Percentiles rank a stretch among this genome's conserved stretches.
phyloP scores from a whole-genome alignment of 2,329 filamentous ascomycete species.

The Tolypocladium ovalisporum region DNA sequence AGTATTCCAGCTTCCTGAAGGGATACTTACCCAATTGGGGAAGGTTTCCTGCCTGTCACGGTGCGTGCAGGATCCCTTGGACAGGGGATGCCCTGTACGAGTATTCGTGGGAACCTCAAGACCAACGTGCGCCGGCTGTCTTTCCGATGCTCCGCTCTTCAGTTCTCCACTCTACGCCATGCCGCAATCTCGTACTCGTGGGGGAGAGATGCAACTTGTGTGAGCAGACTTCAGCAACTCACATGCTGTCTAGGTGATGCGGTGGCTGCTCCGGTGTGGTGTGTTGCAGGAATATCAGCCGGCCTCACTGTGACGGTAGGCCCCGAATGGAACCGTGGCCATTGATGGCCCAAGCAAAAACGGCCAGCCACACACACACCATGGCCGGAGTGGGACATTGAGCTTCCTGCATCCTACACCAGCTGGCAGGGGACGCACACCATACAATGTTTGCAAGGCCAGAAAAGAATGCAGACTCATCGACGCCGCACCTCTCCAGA shows the following conservation, averaged over 20 bases:
- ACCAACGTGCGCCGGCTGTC: neutral
- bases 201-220: neutral
- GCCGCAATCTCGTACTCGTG: neutral
- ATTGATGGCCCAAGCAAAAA: neutral
- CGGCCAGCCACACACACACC: neutral
- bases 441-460: neutral
- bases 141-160: neutral
- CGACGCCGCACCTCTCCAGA: neutral
- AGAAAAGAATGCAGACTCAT: neutral
- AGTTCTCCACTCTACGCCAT: neutral
- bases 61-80: neutral
- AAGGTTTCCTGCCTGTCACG: neutral
- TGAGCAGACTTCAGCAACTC: slow-evolving; percentile 5
- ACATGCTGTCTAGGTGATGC: slow-evolving; percentile 17
- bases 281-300: neutral
- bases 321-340: no score
- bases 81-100: neutral
- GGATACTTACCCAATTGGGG: neutral
- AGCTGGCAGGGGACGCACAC: neutral
- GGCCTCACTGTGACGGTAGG: neutral
- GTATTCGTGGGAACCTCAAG: neutral
- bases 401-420: neutral
- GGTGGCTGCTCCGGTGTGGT: slow-evolving; percentile 11
- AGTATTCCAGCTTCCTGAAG: neutral
- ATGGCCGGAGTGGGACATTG: neutral